phyloP scores from a whole-genome alignment of 1,139 yeast species.

The Kurtzmaniella quercitrusa region DNA sequence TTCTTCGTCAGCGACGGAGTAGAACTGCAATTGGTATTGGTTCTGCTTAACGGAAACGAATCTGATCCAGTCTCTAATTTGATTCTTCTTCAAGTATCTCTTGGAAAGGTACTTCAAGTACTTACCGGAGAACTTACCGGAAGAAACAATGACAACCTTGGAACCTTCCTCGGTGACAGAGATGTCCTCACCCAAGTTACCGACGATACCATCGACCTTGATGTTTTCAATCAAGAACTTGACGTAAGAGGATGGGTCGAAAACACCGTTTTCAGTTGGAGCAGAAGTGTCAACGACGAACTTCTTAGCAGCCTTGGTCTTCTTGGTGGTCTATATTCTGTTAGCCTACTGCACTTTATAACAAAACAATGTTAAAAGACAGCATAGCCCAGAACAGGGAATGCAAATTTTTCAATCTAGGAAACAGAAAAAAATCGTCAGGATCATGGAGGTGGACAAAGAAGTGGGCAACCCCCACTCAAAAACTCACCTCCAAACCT shows the following conservation, averaged over 20 bases:
- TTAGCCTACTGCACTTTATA: constrained; percentile 62
- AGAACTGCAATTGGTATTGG: constrained; percentile 98
- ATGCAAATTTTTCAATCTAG: constrained; percentile 12
- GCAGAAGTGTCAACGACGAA: constrained; percentile 96
- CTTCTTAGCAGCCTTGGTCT: constrained; percentile 77
- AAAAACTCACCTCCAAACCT: constrained; percentile 6
- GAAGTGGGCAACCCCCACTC: constrained; percentile 8
- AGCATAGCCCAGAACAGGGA: constrained; percentile 55
- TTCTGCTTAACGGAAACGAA: constrained; percentile 95
- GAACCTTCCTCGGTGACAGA: constrained; percentile 81
- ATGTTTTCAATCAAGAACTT: constrained; percentile 98
- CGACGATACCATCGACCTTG: constrained; percentile 95
- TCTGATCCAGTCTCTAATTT: constrained; percentile 99
- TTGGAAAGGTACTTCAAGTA: constrained; percentile 98
- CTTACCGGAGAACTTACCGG: constrained; percentile 98
- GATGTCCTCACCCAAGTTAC: constrained; percentile 96
- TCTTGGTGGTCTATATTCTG: constrained; percentile 67
- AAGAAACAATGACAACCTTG: constrained; percentile 84
- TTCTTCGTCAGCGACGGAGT: constrained; percentile 94
- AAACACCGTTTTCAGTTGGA: constrained; percentile 96
- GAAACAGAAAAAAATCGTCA: constrained; percentile 9
- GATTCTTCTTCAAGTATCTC: constrained; percentile 99
- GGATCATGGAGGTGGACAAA: constrained; percentile 9
- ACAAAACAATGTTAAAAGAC: constrained; percentile 28
- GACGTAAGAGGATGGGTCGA: constrained; percentile 96